These are phyloP conservation scores for Limnanthes douglasii DNA, from an alignment of 345 rosid genomes.

Conservation along the genomic window DNA sequence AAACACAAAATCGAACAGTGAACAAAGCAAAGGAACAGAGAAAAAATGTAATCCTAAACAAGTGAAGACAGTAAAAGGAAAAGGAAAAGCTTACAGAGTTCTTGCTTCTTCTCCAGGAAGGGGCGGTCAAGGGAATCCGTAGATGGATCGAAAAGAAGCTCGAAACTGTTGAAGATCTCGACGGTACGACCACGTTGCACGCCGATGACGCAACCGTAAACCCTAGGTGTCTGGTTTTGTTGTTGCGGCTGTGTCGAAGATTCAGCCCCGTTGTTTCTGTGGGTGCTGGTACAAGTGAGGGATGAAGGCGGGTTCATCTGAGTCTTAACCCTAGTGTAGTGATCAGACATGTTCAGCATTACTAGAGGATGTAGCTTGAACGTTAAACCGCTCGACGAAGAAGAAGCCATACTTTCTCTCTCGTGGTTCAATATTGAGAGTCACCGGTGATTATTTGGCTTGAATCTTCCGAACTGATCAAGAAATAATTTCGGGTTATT, in stretches of 20 bases:
- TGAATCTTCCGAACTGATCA: no score
- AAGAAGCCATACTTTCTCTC: conserved; percentile 48
- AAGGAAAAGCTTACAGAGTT: conserved; percentile 46
- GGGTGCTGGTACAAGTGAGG: conserved; percentile 10
- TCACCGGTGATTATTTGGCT: no score
- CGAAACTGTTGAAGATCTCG: conserved; percentile 96
- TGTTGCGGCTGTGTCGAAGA: not conserved
- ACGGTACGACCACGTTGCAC: conserved; percentile 88
- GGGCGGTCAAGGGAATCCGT: conserved; percentile 63
- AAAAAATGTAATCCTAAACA: not conserved
- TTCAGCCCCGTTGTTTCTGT: conserved; percentile 18
- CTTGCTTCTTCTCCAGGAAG: conserved; percentile 95
- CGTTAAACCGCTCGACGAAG: conserved; percentile 92
- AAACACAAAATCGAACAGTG: not conserved
- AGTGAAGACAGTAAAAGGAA: not conserved
- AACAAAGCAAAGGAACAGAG: not conserved
- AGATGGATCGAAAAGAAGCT: conserved; percentile 64
- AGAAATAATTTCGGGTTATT: no score
- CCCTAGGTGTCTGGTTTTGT: conserved; percentile 35
- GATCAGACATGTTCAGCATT: conserved; percentile 87
- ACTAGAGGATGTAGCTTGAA: conserved; percentile 96
- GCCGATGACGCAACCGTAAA: conserved; percentile 90
- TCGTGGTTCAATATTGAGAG: no score
- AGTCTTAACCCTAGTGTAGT: conserved; percentile 78
- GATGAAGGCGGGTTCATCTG: conserved; percentile 45